phyloP scores from a whole-genome alignment of 257 asterid species.

The Haberlea rhodopensis region DNA sequence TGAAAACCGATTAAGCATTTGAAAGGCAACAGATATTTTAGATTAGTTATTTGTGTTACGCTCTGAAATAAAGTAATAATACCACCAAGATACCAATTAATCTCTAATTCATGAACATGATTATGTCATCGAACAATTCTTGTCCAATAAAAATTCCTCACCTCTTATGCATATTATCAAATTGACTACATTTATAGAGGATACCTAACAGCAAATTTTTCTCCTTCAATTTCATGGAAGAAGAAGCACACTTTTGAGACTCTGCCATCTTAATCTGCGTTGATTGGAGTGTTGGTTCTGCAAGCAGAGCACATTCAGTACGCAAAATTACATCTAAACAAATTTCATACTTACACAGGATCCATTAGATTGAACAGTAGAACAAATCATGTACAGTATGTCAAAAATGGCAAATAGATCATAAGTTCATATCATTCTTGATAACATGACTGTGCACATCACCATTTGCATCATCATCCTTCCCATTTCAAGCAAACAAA shows the following conservation, averaged over 20 bases:
- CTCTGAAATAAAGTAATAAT: background rate
- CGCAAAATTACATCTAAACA: constrained; percentile 16
- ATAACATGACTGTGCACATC: background rate
- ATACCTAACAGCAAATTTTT: constrained; percentile 61
- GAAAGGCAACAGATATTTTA: constrained; percentile 21
- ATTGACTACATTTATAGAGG: constrained; percentile 16
- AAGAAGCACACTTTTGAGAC: constrained; percentile 45
- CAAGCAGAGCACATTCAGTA: constrained; percentile 23
- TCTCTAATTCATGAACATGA: background rate
- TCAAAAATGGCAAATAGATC: too few relatives aligned
- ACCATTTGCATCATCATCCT: background rate
- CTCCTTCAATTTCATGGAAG: constrained; percentile 42
- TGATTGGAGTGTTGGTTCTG: constrained; percentile 29
- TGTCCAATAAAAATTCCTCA: constrained; percentile 11
- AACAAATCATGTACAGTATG: too few relatives aligned
- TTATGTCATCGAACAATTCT: constrained; percentile 8
- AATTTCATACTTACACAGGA: too few relatives aligned
- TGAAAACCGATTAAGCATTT: constrained; percentile 3
- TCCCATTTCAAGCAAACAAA: background rate
- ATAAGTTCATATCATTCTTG: background rate
- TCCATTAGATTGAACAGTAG: too few relatives aligned
- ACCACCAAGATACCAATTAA: background rate
- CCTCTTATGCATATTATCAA: background rate
- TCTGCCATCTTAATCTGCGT: constrained; percentile 51
- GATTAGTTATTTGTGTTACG: constrained; percentile 11